Evolutionary conservation across 106 monocot genomes (phyloP), one percentile per base, ranked within the genome.

Genomic region (Chionographis japonica): DNA sequence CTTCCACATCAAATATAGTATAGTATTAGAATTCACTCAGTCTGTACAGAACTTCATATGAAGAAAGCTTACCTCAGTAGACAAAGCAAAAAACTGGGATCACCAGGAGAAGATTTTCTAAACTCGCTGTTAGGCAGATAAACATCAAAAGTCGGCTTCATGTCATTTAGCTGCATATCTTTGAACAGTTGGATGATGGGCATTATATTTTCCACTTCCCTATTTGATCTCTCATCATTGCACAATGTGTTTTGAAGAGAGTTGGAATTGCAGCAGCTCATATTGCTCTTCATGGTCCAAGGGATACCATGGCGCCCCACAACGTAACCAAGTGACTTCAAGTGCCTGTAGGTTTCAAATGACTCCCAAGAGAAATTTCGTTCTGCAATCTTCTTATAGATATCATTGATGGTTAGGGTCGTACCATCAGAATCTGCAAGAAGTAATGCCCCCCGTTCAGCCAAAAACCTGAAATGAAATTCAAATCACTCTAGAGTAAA

Each of bases 51-150:
- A 36, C 1, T 12, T 20, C 1, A 72, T 41, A 13, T 36, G 2
- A 16, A 7, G 5, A 39, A 35, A 20, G 20, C 19, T 12, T 88
- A 86, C 97, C 91, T 78, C 14, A 74, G 56, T 14, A 97, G 54
- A 77, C 71, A 92, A 16, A 98, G 78, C 15, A 85, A 15, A 67
- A 92, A 98, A 64, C 61, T 54, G 1, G 97, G 90, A 65, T 74
- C 53, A 6, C 87, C 90, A 16, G 89, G 97, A 69, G 76, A 69
- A 52, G 90, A 70, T 81, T 98, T 98, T 62, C 54, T 86, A 54
- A 98, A 98, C 63, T 81, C 83, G 78, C 93, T 93, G 56, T 97
- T 82, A 20, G 95, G 92, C 17, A 76, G 76, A 89, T 97, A 84
- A 20, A 97, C 82, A 72, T 90, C 81, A 87, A 85, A 98, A 52